Conservation (phyloP, 257 asterid genomes). For the Scutellaria baicalensis region DNA sequence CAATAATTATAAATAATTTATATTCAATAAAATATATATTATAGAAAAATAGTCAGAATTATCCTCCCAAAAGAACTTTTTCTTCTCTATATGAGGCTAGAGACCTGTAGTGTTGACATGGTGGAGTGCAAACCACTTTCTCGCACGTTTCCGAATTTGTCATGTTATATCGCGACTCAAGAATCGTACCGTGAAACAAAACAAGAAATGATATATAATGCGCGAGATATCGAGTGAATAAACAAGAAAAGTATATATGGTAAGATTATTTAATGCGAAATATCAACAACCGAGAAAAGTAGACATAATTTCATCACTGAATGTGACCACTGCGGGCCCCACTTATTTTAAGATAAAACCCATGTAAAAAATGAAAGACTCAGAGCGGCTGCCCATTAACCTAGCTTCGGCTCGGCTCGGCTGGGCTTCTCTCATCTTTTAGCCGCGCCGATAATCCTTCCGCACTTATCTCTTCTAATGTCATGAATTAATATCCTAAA, state of each 20-base stretch:
- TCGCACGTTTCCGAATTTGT: background rate
- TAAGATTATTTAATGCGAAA: background rate
- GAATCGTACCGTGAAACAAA: too few species aligned
- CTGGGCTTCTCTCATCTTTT: background rate
- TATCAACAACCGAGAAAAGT: background rate
- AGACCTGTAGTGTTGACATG: background rate
- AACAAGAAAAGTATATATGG: background rate
- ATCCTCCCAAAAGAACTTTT: background rate
- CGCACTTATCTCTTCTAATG: background rate
- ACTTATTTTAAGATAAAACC: background rate
- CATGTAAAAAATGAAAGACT: background rate
- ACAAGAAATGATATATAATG: background rate
- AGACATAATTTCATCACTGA: background rate
- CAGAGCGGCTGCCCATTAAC: background rate
- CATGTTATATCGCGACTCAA: background rate
- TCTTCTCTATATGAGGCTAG: background rate
- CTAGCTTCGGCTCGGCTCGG: constrained; percentile 2
- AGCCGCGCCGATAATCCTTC: background rate
- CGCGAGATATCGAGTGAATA: constrained; percentile 1
- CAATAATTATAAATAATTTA: background rate
- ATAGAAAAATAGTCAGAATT: background rate
- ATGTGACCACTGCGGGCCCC: constrained; percentile 13
- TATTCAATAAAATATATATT: background rate
- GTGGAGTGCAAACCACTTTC: background rate
- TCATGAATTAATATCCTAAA: too few species aligned